Percentiles rank a stretch among this genome's conserved stretches.
These are phyloP conservation scores for Ganoderma sinense DNA, from an alignment of 1,284 basidiomycete genomes.

Conservation along the genomic window DNA sequence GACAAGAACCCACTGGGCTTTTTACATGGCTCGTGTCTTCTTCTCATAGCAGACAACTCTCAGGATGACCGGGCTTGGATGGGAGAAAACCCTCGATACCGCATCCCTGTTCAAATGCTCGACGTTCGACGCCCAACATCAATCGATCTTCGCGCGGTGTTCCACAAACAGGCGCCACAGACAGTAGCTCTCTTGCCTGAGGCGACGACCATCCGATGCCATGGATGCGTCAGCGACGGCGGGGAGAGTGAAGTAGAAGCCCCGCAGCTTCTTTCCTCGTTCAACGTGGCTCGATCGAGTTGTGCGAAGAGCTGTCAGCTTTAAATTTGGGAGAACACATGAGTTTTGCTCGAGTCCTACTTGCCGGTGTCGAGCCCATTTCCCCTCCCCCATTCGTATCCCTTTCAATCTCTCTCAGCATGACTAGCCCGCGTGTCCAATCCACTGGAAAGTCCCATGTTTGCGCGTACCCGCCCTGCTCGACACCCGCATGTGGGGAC, in stretches of 20 bases:
- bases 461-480: slow-evolving; percentile 1
- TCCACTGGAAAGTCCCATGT: neutral
- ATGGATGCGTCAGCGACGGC: neutral
- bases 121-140: too few species aligned
- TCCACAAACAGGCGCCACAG: neutral
- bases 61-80: too few species aligned
- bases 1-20: too few species aligned
- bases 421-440: neutral
- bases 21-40: too few species aligned
- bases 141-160: neutral
- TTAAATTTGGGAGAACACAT: neutral
- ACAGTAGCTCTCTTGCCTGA: neutral
- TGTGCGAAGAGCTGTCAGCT: neutral
- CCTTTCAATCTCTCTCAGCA: neutral
- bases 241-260: neutral
- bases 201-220: neutral
- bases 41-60: too few species aligned
- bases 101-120: too few species aligned
- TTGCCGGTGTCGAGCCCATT: neutral
- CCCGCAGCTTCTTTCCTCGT: neutral
- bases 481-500: neutral
- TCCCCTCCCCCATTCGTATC: neutral
- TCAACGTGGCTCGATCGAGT: neutral
- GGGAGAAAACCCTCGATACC: too few species aligned
- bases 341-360: neutral